Percentiles rank a stretch among this genome's conserved stretches.
phyloP scores from a whole-genome alignment of 495 filamentous ascomycete species.

The Xylaria scruposa region DNA sequence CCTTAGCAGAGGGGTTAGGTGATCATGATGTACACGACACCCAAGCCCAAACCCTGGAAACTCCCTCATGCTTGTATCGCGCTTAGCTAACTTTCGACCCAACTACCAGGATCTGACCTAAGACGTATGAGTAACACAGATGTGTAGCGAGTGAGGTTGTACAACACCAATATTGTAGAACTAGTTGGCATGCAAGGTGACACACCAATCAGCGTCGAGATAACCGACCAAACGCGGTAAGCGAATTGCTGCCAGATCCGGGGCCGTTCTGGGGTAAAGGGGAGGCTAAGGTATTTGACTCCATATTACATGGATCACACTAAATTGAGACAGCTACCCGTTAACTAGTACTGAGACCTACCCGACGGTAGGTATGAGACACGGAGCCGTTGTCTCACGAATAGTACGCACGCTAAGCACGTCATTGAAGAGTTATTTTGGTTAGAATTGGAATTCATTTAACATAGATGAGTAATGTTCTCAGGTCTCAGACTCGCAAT shows the following conservation, averaged over 20 bases:
- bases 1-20: not conserved
- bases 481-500: not conserved
- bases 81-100: constrained; percentile 7
- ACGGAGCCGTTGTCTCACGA: not conserved
- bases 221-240: constrained; percentile 16
- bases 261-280: constrained; percentile 3
- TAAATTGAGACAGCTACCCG: not conserved
- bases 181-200: not conserved
- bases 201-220: constrained; percentile 17
- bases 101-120: constrained; percentile 5
- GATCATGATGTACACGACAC: constrained; percentile 4
- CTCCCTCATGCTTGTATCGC: not conserved
- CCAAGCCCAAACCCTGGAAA: constrained; percentile 14
- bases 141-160: not conserved
- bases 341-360: not conserved
- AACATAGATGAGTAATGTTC: not conserved
- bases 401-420: not conserved
- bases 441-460: not conserved
- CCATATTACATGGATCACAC: not conserved
- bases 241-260: constrained; percentile 13
- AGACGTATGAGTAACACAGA: not conserved
- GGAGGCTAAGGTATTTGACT: not conserved
- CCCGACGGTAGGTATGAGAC: not conserved
- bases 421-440: not conserved
- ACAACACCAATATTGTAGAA: not conserved